Percentiles rank a stretch among this genome's conserved stretches.
These are phyloP conservation scores for Globisporangium alternatum DNA, from an alignment of 352 stramenopile genomes.

Conservation along the genomic window DNA sequence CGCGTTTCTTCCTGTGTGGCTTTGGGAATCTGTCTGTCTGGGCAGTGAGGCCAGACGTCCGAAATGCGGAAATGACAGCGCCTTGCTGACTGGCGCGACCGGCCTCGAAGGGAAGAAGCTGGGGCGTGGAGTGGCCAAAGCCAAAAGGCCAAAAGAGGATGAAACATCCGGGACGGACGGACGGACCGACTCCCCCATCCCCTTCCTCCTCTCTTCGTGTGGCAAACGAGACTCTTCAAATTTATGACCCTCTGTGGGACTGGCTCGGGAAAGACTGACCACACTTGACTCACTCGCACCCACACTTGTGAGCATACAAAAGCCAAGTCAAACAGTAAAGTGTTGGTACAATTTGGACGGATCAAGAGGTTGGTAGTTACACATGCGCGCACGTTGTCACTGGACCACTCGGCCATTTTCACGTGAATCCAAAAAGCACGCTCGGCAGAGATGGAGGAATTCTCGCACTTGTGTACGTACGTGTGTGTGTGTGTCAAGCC, in stretches of 20 bases:
- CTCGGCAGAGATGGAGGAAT: too few relatives aligned
- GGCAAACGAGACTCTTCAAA: conserved; percentile 5
- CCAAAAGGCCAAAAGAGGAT: not conserved
- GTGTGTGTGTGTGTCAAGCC: not conserved
- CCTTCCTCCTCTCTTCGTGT: not conserved
- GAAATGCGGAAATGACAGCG: not conserved
- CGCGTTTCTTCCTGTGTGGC: not conserved
- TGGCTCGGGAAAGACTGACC: not conserved
- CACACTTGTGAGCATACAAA: not conserved
- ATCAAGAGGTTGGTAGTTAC: too few relatives aligned
- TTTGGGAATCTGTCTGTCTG: not conserved
- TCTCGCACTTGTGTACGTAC: too few relatives aligned
- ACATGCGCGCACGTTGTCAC: not conserved
- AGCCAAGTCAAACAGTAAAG: not conserved
- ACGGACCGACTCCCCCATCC: conserved; percentile 4
- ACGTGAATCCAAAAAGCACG: not conserved
- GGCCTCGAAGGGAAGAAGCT: not conserved
- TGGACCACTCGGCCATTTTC: too few relatives aligned
- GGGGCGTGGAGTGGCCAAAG: not conserved
- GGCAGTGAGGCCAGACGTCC: not conserved
- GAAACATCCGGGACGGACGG: conserved; percentile 7
- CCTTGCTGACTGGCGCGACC: not conserved
- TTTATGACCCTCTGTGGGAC: not conserved
- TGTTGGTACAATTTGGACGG: not conserved
- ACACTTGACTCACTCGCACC: not conserved